Evolutionary conservation across 768 basidiomycete genomes (phyloP), one percentile per base, ranked within the genome.

Genomic region (Imleria badia): DNA sequence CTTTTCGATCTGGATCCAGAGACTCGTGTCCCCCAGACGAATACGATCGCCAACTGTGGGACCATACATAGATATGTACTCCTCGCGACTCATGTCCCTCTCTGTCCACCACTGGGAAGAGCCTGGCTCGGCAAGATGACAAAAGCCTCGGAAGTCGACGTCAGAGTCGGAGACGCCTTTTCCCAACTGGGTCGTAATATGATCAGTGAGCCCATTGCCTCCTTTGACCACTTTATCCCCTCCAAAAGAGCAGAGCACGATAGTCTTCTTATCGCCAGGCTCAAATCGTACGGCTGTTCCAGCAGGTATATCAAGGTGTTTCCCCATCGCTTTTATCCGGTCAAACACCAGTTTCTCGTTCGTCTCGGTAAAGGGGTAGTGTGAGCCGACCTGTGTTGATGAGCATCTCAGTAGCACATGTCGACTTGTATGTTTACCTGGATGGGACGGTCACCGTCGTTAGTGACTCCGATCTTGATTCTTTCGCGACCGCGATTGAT

Each of bases 231-330:
- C 69, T 62, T 81, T 80, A 1, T 73, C 70, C 0, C 96, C 97
- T 15, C 81, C 87, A 43, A 97, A 89, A 20, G 82, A 70, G 55
- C 91, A 89, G 8, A 98, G 82, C 0, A 81, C 82, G 38, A 98
- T 89, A 1, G 91, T 85, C 74, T 93, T 94, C 36, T 72, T 67
- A 61, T 96, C 93, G 3, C 94, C 93, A 0, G 97, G 96, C 68
- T 99, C 97, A 68, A 99, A 98, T 31, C 97, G 85, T 6, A 97
- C 91, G 7, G 97, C 95, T 1, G 94, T 98, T 7, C 97, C 96
- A 0, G 97, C 86, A 0, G 96, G 75, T 49, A 98, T 97, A 68
- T 99, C 94, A 8, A 99, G 83, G 13, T 90, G 83, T 64, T 84
- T 93, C 7, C 89, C 89, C 58, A 94, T 89, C 0, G 94, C 84